Percentiles rank a stretch among this genome's conserved stretches.
phyloP scores from a whole-genome alignment of 345 rosid species.

The Hypericum androsaemum region DNA sequence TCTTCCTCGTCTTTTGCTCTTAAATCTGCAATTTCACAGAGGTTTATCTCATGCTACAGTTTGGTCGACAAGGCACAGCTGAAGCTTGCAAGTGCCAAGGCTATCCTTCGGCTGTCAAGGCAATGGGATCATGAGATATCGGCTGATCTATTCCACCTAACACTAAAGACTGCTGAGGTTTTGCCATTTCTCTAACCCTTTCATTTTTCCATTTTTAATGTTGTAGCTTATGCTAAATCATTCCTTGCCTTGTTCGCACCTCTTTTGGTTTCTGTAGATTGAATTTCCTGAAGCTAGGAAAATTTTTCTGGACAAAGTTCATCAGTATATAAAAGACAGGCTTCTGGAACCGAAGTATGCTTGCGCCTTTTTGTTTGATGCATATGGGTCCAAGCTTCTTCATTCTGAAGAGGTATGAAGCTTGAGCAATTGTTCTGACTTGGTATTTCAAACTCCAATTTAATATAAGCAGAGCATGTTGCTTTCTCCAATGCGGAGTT shows the following conservation, averaged over 20 bases:
- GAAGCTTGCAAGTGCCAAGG: slow-evolving; percentile 92
- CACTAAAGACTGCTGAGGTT: slow-evolving; percentile 70
- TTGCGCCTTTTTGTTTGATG: slow-evolving; percentile 59
- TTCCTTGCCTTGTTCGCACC: slow-evolving; percentile 7
- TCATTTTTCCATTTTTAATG: too few species aligned
- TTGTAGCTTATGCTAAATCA: background rate
- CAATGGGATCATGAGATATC: slow-evolving; percentile 91
- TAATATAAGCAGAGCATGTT: too few species aligned
- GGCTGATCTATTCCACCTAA: slow-evolving; percentile 63
- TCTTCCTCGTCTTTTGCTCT: slow-evolving; percentile 3
- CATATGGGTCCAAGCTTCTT: slow-evolving; percentile 33
- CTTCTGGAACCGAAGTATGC: slow-evolving; percentile 81
- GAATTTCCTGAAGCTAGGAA: slow-evolving; percentile 71
- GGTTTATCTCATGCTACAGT: slow-evolving; percentile 38
- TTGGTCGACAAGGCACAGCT: slow-evolving; percentile 78
- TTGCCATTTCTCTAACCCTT: too few species aligned
- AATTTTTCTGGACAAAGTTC: slow-evolving; percentile 66
- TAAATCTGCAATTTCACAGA: slow-evolving; percentile 11
- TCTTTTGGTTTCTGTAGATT: slow-evolving; percentile 37
- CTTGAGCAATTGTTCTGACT: too few species aligned
- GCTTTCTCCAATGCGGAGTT: too few species aligned
- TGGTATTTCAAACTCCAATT: too few species aligned
- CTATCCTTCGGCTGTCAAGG: slow-evolving; percentile 75
- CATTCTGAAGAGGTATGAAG: slow-evolving; percentile 64
- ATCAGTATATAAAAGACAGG: slow-evolving; percentile 83